Evolutionary conservation across 2,329 filamentous ascomycete genomes (phyloP).

Genomic region (Apiospora koreana): DNA sequence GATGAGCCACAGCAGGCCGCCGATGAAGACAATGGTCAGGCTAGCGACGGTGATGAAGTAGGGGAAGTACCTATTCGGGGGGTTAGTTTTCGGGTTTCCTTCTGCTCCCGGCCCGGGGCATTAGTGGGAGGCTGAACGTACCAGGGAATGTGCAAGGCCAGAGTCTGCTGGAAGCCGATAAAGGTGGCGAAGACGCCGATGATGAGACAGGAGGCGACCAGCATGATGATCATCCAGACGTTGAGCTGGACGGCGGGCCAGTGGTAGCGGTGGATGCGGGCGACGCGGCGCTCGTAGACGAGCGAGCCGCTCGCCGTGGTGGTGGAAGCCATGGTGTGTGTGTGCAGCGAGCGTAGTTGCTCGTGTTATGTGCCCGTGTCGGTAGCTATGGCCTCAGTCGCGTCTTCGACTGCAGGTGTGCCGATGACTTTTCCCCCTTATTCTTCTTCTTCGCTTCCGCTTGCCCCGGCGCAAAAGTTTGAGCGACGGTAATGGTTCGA

Average conservation of each 20-base stretch:
- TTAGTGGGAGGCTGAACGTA: constrained; percentile 35
- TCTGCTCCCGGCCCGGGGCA: neutral
- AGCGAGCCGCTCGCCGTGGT: constrained; percentile 31
- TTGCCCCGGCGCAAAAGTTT: neutral
- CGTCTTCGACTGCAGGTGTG: neutral
- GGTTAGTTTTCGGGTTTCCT: neutral
- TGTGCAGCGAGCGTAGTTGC: neutral
- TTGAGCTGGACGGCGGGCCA: constrained; percentile 70
- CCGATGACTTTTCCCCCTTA: neutral
- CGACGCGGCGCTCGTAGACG: constrained; percentile 44
- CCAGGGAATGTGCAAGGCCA: constrained; percentile 61
- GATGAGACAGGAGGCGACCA: constrained; percentile 58
- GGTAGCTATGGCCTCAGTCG: neutral
- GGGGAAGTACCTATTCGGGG: constrained; percentile 60
- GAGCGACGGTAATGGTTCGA: neutral
- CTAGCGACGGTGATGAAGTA: constrained; percentile 62
- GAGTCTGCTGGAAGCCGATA: constrained; percentile 57
- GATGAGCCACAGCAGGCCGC: constrained; percentile 64
- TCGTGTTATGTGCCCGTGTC: no score
- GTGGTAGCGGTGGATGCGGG: constrained; percentile 61
- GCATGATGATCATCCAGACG: constrained; percentile 67
- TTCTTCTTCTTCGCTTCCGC: neutral
- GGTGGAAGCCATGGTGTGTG: constrained; percentile 3
- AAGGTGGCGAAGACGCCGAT: constrained; percentile 64
- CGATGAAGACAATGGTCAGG: constrained; percentile 67